Percentiles rank a stretch among this genome's conserved stretches.
Evolutionary conservation across 1,284 basidiomycete genomes (phyloP).

Genomic region (Wallemia hederae): DNA sequence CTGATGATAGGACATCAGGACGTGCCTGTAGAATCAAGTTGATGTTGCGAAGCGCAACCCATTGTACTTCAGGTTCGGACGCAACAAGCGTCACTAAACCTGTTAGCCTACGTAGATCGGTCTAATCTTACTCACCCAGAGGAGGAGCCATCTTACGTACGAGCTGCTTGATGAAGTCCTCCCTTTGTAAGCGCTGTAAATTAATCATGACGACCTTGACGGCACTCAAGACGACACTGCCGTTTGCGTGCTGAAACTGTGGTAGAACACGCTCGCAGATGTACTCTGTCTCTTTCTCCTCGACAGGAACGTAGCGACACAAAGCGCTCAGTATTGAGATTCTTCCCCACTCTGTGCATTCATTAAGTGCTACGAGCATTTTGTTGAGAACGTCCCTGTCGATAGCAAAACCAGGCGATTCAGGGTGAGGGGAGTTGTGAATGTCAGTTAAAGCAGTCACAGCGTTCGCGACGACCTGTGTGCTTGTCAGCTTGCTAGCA

Average conservation of each 20-base stretch:
- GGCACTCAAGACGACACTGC: conserved; percentile 73
- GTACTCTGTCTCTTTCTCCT: conserved; percentile 85
- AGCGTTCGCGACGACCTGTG: conserved; percentile 77
- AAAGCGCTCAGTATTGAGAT: conserved; percentile 72
- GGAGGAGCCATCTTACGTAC: conserved; percentile 95
- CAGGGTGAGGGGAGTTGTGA: conserved; percentile 21
- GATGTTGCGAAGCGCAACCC: conserved; percentile 89
- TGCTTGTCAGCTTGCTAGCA: not conserved
- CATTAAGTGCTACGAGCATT: conserved; percentile 78
- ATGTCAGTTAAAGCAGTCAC: conserved; percentile 84
- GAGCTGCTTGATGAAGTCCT: conserved; percentile 62
- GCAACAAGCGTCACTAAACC: conserved; percentile 25
- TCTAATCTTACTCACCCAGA: conserved; percentile 21
- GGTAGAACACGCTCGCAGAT: conserved; percentile 95
- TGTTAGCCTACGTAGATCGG: not conserved
- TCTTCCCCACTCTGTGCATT: conserved; percentile 96
- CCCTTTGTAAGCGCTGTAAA: conserved; percentile 49
- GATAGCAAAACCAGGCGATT: conserved; percentile 34
- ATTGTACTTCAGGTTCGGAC: conserved; percentile 45
- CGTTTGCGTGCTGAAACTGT: conserved; percentile 92
- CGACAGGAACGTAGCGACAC: conserved; percentile 47
- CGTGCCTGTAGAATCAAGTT: conserved; percentile 84
- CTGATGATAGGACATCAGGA: conserved; percentile 60
- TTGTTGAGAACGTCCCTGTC: conserved; percentile 56
- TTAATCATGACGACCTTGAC: conserved; percentile 97